phyloP scores from a whole-genome alignment of 148 eudicot species.

The Linanthus parryae region DNA sequence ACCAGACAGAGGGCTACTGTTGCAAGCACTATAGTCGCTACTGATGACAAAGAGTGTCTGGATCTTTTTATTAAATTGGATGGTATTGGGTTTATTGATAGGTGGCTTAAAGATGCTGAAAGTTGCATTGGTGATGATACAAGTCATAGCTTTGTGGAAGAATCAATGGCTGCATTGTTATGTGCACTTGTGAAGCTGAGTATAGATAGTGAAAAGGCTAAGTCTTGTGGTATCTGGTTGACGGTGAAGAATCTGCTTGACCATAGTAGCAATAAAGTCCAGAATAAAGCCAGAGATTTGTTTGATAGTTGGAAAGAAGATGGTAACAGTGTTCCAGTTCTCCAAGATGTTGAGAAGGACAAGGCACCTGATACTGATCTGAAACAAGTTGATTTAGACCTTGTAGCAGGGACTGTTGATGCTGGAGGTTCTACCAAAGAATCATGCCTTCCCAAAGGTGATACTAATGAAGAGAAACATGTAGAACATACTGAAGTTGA shows the following conservation, averaged over 20 bases:
- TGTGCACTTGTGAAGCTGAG: slow-evolving; percentile 63
- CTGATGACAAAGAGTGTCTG: slow-evolving; percentile 77
- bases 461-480: slow-evolving; percentile 15
- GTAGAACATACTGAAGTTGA: slow-evolving; percentile 23
- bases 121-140: slow-evolving; percentile 33
- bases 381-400: too few relatives aligned
- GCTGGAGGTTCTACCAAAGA: slow-evolving; percentile 15
- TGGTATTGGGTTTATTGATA: slow-evolving; percentile 57
- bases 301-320: slow-evolving; percentile 46
- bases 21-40: slow-evolving; percentile 69
- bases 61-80: slow-evolving; percentile 68
- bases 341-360: slow-evolving; percentile 23
- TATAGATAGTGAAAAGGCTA: slow-evolving; percentile 32
- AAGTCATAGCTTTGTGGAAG: slow-evolving; percentile 51
- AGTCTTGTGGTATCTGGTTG: slow-evolving; percentile 44
- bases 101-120: slow-evolving; percentile 72
- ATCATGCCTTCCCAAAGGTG: slow-evolving; percentile 2
- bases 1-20: slow-evolving; percentile 81
- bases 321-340: slow-evolving; percentile 15
- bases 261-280: slow-evolving; percentile 48
- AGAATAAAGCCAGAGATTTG: slow-evolving; percentile 56
- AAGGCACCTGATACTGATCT: slow-evolving; percentile 16
- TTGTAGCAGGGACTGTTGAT: slow-evolving; percentile 8
- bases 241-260: slow-evolving; percentile 50
- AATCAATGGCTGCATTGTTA: slow-evolving; percentile 50